These are phyloP conservation scores for Suillus sp. DNA, from an alignment of 768 basidiomycete genomes.

Conservation along the genomic window DNA sequence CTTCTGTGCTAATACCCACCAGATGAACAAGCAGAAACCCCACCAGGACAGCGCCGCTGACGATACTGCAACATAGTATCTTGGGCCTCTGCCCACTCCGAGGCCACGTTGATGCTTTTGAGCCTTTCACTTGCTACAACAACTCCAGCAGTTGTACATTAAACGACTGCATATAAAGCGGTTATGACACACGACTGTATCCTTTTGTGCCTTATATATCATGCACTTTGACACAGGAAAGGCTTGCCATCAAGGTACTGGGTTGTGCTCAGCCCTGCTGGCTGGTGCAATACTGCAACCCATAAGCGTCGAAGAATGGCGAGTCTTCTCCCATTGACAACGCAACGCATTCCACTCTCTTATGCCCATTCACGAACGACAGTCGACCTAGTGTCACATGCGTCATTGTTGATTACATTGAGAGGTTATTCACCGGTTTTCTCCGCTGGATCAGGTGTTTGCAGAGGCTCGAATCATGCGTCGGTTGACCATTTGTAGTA, in stretches of 20 bases:
- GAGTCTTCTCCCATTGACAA: not conserved
- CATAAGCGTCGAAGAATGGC: not conserved
- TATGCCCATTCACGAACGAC: not conserved
- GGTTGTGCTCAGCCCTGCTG: not conserved
- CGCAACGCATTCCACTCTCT: not conserved
- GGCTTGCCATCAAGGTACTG: not conserved
- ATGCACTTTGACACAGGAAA: not conserved
- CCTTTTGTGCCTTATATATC: not conserved
- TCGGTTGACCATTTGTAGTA: no score
- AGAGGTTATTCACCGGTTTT: slow-evolving; percentile 61
- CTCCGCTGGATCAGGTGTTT: no score
- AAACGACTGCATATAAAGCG: not conserved
- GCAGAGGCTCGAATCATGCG: no score
- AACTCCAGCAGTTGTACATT: not conserved
- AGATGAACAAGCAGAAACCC: no score
- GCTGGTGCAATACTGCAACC: not conserved
- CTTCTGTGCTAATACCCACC: no score
- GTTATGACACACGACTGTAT: not conserved
- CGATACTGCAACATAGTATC: not conserved
- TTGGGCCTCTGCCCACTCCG: not conserved
- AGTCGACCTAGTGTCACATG: not conserved
- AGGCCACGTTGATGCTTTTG: not conserved
- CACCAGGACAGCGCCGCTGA: not conserved
- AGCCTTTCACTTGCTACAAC: not conserved
- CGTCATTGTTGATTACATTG: slow-evolving; percentile 45